These are phyloP conservation scores for Naganishia albida DNA, from an alignment of 1,284 basidiomycete genomes.

Conservation along the genomic window DNA sequence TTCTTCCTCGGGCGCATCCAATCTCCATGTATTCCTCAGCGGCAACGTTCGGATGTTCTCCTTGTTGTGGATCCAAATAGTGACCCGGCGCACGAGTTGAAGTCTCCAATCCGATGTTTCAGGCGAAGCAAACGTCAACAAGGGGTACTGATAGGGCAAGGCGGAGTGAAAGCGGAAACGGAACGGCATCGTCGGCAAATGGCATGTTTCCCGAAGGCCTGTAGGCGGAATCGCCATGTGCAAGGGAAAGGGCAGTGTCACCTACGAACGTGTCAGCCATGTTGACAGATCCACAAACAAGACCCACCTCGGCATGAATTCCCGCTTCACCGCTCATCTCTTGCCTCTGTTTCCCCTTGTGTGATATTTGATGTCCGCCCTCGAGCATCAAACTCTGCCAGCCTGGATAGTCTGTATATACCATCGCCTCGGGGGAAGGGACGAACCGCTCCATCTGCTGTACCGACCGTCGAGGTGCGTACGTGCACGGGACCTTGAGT, in stretches of 20 bases:
- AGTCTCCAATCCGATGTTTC: conserved; percentile 23
- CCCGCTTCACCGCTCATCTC: background rate
- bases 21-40: conserved; percentile 4
- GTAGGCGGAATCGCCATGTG: background rate
- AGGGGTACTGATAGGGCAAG: conserved; percentile 18
- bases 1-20: conserved; percentile 1
- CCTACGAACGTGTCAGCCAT: conserved; percentile 2
- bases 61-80: conserved; percentile 20
- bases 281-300: background rate
- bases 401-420: conserved; percentile 14
- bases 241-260: conserved; percentile 20
- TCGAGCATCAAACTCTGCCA: conserved; percentile 19
- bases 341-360: conserved; percentile 14
- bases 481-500: background rate
- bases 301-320: conserved; percentile 11
- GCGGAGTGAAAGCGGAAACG: conserved; percentile 21
- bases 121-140: conserved; percentile 22
- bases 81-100: conserved; percentile 13
- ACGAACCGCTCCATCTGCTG: conserved; percentile 7
- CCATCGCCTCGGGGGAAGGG: background rate
- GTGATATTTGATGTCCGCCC: conserved; percentile 11
- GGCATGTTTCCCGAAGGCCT: background rate
- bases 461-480: conserved; percentile 13
- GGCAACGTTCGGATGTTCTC: conserved; percentile 3
- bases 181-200: conserved; percentile 12